Evolutionary conservation across 106 monocot species (phyloP).

Genomic region (Platanthera zijinensis): DNA sequence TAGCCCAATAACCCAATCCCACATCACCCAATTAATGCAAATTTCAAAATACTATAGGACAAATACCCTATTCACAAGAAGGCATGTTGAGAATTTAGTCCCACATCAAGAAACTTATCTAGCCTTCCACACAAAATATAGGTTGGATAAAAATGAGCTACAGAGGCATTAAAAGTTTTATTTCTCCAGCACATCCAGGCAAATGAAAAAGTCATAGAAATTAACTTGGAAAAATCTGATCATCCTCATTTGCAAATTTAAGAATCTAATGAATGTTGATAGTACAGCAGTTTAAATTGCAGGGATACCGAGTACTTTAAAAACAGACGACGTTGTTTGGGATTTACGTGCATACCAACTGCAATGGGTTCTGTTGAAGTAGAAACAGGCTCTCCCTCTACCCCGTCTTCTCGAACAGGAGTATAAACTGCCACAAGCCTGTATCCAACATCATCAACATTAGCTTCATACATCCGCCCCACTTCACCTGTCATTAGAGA

Average conservation of each 20-base stretch:
- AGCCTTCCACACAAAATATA: too few species aligned
- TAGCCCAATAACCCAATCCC: too few species aligned
- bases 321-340: background rate
- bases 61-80: too few species aligned
- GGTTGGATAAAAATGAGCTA: too few species aligned
- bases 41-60: too few species aligned
- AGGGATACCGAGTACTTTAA: background rate
- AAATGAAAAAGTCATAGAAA: background rate
- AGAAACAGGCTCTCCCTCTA: constrained; percentile 80
- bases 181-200: background rate
- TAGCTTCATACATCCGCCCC: constrained; percentile 93
- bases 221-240: background rate
- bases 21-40: too few species aligned
- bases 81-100: too few species aligned
- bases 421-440: constrained; percentile 85
- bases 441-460: constrained; percentile 97
- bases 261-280: background rate
- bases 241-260: background rate
- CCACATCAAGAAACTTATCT: too few species aligned
- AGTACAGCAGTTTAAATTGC: background rate
- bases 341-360: constrained; percentile 51
- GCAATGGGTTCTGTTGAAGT: constrained; percentile 86
- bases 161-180: background rate
- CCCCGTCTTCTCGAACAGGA: constrained; percentile 86
- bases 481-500: constrained; percentile 49